These are phyloP conservation scores for Brassica juncea DNA, from an alignment of 345 rosid species.

Conservation along the genomic window DNA sequence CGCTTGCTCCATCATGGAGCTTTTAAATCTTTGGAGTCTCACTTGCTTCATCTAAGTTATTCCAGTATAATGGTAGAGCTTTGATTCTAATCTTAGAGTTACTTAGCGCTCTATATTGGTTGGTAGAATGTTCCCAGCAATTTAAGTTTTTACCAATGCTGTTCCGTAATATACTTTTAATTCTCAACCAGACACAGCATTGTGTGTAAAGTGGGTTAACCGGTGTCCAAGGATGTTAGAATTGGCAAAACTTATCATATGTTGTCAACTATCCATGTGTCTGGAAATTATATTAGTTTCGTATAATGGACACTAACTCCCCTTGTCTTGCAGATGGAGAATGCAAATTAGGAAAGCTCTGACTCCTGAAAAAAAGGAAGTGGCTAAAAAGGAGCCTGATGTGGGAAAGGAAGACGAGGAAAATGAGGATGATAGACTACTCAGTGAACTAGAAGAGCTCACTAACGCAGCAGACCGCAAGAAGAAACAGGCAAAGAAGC, in stretches of 20 bases:
- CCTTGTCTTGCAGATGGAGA: slow-evolving; percentile 66
- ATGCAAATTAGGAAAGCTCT: slow-evolving; percentile 76
- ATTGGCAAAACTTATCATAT: neutral
- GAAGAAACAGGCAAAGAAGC: slow-evolving; percentile 79
- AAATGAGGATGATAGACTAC: slow-evolving; percentile 75
- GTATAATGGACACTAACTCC: neutral
- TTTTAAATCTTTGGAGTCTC: neutral
- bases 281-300: neutral
- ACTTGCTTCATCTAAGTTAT: neutral
- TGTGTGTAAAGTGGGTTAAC: slow-evolving; percentile 1
- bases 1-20: neutral
- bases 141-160: neutral
- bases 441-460: slow-evolving; percentile 93
- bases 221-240: neutral
- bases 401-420: slow-evolving; percentile 53
- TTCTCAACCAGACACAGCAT: neutral
- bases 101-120: neutral
- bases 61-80: neutral
- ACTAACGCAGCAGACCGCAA: slow-evolving; percentile 53
- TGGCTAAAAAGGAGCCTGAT: slow-evolving; percentile 29
- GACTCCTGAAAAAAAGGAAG: slow-evolving; percentile 53
- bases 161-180: neutral
- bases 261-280: neutral
- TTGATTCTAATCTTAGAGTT: neutral
- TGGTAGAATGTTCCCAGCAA: neutral